Conservation (phyloP, 768 basidiomycete species). For the Collybia sordida region DNA sequence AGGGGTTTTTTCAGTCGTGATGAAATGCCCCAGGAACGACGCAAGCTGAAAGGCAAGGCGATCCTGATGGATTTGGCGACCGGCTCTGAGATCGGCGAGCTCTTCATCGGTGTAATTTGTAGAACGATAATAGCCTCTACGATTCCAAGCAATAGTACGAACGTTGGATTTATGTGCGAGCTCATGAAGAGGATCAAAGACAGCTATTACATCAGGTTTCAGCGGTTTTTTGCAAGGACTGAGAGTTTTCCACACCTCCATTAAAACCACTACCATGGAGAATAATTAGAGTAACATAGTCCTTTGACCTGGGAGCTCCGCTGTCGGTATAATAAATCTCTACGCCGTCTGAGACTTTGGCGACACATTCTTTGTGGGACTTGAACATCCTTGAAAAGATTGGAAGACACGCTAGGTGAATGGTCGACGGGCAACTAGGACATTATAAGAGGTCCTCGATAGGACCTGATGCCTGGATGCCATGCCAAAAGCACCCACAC, state of each 20-base stretch:
- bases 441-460: no score
- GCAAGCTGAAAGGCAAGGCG: constrained; percentile 21
- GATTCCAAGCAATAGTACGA: constrained; percentile 26
- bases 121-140: constrained; percentile 34
- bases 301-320: constrained; percentile 23
- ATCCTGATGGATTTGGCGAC: constrained; percentile 25
- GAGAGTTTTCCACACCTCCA: constrained; percentile 23
- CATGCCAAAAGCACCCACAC: no score
- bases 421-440: no score
- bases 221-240: no score
- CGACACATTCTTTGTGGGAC: no score
- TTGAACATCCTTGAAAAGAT: no score
- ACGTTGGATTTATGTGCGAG: constrained; percentile 22
- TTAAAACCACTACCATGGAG: constrained; percentile 34
- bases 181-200: constrained; percentile 17
- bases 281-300: constrained; percentile 34
- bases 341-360: constrained; percentile 21
- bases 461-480: no score
- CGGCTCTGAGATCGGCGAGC: constrained; percentile 25
- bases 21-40: constrained; percentile 26
- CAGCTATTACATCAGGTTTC: constrained; percentile 6
- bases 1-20: constrained; percentile 25
- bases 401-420: no score
- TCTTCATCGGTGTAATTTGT: constrained; percentile 31
- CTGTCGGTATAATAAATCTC: constrained; percentile 32